Percentiles rank a stretch among this genome's conserved stretches.
Conservation (phyloP, 768 basidiomycete species). For the Russula sp. region DNA sequence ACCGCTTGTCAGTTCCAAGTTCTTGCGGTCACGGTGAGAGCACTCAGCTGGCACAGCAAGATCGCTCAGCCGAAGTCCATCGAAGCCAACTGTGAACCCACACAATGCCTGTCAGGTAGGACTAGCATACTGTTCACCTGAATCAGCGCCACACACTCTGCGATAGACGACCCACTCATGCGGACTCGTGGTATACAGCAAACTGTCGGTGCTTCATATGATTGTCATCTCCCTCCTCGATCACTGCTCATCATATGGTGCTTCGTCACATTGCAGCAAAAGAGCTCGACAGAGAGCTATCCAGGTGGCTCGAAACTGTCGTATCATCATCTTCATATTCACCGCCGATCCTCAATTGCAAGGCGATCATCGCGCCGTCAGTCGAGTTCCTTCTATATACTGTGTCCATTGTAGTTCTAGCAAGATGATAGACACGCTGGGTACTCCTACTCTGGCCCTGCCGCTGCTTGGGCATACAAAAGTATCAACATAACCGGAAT, state of each 20-base stretch:
- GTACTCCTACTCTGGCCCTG: constrained; percentile 87
- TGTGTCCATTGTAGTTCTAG: neutral
- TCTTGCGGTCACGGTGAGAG: no score
- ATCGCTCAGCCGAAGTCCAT: neutral
- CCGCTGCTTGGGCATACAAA: constrained; percentile 96
- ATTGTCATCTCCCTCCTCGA: neutral
- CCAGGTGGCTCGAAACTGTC: constrained; percentile 57
- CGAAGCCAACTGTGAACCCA: neutral
- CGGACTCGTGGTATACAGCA: constrained; percentile 83
- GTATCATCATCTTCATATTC: constrained; percentile 43
- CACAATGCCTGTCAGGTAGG: constrained; percentile 18
- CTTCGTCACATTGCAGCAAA: constrained; percentile 36
- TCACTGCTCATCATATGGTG: neutral
- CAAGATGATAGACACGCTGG: constrained; percentile 74
- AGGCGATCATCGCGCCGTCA: constrained; percentile 94
- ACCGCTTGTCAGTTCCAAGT: neutral
- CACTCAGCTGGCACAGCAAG: neutral
- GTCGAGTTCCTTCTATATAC: constrained; percentile 30
- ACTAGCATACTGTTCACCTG: neutral
- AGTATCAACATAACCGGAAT: constrained; percentile 75
- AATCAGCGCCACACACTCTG: neutral
- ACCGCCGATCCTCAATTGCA: constrained; percentile 64
- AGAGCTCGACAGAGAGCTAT: constrained; percentile 56
- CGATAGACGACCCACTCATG: constrained; percentile 67
- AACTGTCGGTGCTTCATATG: constrained; percentile 41